These are phyloP conservation scores for Piromyces finnis DNA, from an alignment of 192 early-diverging fungal genomes.

Conservation along the genomic window DNA sequence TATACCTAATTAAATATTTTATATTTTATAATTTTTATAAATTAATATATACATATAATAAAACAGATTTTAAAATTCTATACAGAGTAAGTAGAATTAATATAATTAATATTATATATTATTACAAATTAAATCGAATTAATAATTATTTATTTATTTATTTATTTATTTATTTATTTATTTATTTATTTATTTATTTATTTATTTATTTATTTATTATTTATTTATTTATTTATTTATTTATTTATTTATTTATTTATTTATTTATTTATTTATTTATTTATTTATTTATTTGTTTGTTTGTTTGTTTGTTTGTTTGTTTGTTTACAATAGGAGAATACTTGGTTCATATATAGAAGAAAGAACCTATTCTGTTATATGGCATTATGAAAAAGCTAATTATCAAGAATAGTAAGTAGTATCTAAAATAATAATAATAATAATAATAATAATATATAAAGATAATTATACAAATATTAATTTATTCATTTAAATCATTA, in stretches of 20 bases:
- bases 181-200: background rate
- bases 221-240: constrained; percentile 48
- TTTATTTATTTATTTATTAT: background rate
- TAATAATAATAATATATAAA: constrained; percentile 5
- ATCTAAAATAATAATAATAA: background rate
- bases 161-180: background rate
- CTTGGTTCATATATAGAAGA: constrained; percentile 59
- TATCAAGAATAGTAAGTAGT: background rate
- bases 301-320: background rate
- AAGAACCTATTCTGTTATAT: constrained; percentile 55
- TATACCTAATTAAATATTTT: too few relatives aligned
- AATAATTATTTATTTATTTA: too few relatives aligned
- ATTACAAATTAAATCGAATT: too few relatives aligned
- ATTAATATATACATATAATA: too few relatives aligned
- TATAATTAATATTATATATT: too few relatives aligned
- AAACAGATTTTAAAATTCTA: too few relatives aligned
- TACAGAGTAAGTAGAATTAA: too few relatives aligned
- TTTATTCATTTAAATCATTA: too few relatives aligned
- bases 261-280: constrained; percentile 46
- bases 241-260: constrained; percentile 41
- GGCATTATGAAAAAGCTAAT: constrained; percentile 47
- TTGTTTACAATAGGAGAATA: constrained; percentile 26
- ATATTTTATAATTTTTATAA: too few relatives aligned
- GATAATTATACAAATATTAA: too few relatives aligned
- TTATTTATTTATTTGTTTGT: constrained; percentile 70